phyloP scores from a whole-genome alignment of 31 red algal genomes.

The Endocladia muricata region DNA sequence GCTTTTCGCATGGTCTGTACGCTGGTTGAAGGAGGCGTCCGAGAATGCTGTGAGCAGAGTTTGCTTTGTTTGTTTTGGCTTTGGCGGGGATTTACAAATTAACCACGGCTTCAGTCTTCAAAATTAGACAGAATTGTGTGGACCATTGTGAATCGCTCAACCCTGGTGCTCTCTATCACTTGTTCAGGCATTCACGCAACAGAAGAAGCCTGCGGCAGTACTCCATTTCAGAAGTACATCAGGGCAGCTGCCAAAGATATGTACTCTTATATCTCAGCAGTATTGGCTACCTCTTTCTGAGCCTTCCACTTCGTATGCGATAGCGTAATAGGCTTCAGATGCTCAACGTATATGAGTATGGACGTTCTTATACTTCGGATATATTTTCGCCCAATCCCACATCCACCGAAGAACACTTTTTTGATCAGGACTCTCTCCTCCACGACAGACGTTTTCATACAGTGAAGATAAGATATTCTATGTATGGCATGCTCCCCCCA shows the following conservation, averaged over 20 bases:
- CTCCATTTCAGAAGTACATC: slow-evolving; percentile 2
- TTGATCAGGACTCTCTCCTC: background rate
- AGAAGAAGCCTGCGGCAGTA: background rate
- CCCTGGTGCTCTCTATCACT: background rate
- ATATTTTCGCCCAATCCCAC: background rate
- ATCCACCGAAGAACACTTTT: slow-evolving; percentile 9
- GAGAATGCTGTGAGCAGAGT: background rate
- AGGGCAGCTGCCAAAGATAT: background rate
- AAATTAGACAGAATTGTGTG: background rate
- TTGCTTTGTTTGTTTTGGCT: background rate
- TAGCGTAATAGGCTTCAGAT: background rate
- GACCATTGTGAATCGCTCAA: background rate
- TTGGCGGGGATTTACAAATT: background rate
- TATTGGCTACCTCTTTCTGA: background rate
- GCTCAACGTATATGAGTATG: background rate
- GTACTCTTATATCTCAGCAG: background rate
- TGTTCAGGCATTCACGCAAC: background rate
- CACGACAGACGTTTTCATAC: background rate
- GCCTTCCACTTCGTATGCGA: background rate
- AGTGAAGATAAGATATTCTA: background rate
- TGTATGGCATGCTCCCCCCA: background rate
- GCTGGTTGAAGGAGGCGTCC: slow-evolving; percentile 7
- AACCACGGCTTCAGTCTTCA: background rate
- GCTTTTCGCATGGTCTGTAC: background rate
- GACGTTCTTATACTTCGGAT: background rate